Conservation (phyloP, 108 stramenopile genomes). For the Stephanodiscus minutulus region DNA sequence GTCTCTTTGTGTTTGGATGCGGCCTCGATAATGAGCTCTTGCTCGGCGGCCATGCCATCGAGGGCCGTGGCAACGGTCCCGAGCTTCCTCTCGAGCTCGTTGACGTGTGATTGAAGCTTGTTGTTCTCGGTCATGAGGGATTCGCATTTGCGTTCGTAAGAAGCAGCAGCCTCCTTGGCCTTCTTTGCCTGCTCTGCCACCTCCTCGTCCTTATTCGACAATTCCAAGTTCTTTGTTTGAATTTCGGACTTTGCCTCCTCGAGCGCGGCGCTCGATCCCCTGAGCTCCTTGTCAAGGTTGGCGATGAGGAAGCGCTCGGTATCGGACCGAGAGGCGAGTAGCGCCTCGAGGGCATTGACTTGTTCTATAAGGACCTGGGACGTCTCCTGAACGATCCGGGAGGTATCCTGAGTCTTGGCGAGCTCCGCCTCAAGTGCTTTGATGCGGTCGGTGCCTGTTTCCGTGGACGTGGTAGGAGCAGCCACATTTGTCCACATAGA, state of each 20-base stretch:
- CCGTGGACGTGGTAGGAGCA: no score
- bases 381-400: no score
- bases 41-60: conserved; percentile 64
- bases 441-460: conserved; percentile 28
- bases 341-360: conserved; percentile 75
- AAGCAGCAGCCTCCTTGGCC: conserved; percentile 27
- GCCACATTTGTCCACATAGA: no score
- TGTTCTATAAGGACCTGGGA: conserved; percentile 81
- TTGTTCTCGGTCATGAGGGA: conserved; percentile 59
- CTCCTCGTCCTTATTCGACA: conserved; percentile 45
- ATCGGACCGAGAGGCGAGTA: conserved; percentile 61
- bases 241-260: conserved; percentile 44
- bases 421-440: conserved; percentile 63
- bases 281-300: conserved; percentile 60
- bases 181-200: conserved; percentile 32
- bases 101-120: conserved; percentile 50
- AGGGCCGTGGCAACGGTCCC: conserved; percentile 57
- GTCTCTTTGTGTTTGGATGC: conserved; percentile 55
- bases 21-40: conserved; percentile 61
- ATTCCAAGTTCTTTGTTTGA: conserved; percentile 30
- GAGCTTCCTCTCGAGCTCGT: conserved; percentile 58
- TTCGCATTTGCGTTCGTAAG: conserved; percentile 48
- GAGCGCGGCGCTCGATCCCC: conserved; percentile 26
- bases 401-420: conserved; percentile 65
- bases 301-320: conserved; percentile 81